phyloP scores from a whole-genome alignment of 768 basidiomycete genomes.

The Tulasnella sp. region DNA sequence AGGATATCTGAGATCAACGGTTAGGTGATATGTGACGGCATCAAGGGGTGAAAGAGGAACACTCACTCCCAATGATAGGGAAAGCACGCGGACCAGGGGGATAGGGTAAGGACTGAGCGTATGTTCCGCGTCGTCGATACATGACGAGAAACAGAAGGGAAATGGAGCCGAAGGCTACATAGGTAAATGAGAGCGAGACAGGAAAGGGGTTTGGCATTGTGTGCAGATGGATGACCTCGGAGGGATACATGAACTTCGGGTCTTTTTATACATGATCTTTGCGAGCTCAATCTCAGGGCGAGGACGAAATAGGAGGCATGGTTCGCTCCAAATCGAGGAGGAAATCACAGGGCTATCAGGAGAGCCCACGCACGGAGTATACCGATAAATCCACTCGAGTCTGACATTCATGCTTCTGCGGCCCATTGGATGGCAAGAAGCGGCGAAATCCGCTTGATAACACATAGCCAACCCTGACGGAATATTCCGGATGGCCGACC shows the following conservation, averaged over 20 bases:
- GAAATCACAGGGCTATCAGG: too few relatives aligned
- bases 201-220: not conserved
- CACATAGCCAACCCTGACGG: not conserved
- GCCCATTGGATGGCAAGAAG: not conserved
- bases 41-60: not conserved
- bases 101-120: not conserved
- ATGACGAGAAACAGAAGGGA: not conserved
- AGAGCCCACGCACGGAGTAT: too few relatives aligned
- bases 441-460: not conserved
- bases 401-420: too few relatives aligned
- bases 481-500: too few relatives aligned
- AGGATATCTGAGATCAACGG: not conserved
- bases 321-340: not conserved
- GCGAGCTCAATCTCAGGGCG: too few relatives aligned
- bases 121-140: not conserved
- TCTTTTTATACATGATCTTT: not conserved
- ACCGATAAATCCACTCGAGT: too few relatives aligned
- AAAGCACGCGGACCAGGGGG: not conserved
- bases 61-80: slow-evolving; percentile 1
- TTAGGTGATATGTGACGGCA: too few relatives aligned
- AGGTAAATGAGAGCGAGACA: not conserved
- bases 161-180: not conserved
- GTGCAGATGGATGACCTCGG: not conserved
- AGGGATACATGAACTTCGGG: not conserved
- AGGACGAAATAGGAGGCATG: too few relatives aligned